Conservation (phyloP, 164 flowering plant species). For the Amborella trichopoda region DNA sequence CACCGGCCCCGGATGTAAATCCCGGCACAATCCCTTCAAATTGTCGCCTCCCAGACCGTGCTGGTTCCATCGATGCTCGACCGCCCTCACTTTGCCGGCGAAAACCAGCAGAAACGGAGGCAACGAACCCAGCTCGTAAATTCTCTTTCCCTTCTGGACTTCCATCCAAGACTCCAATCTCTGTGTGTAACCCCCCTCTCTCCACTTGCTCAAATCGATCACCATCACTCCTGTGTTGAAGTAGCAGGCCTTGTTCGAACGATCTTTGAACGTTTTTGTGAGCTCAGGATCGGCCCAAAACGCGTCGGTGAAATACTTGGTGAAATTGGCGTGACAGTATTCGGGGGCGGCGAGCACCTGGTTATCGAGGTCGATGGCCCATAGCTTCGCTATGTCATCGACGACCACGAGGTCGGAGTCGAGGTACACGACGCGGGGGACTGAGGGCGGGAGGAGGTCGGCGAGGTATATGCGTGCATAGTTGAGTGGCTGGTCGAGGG, state of each 20-base stretch:
- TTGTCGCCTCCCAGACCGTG: constrained; percentile 16
- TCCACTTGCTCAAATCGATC: constrained; percentile 26
- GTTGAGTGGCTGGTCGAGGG: constrained; percentile 51
- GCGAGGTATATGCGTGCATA: constrained; percentile 49
- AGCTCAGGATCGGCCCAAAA: constrained; percentile 32
- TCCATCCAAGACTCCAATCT: constrained; percentile 35
- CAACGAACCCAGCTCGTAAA: constrained; percentile 32
- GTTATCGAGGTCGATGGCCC: constrained; percentile 27
- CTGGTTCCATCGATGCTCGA: constrained; percentile 16
- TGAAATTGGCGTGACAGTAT: constrained; percentile 55
- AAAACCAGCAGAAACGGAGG: constrained; percentile 15
- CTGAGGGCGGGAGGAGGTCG: constrained; percentile 29
- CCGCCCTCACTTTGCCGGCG: constrained; percentile 12
- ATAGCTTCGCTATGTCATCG: constrained; percentile 43
- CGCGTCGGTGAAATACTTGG: constrained; percentile 31
- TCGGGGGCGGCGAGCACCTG: constrained; percentile 48
- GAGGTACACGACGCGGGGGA: constrained; percentile 35
- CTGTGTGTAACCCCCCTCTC: constrained; percentile 20
- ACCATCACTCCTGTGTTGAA: constrained; percentile 48
- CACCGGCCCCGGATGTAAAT: constrained; percentile 13
- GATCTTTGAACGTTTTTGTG: constrained; percentile 15
- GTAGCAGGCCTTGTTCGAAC: constrained; percentile 10
- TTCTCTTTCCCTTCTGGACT: constrained; percentile 53
- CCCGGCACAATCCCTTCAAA: constrained; percentile 9
- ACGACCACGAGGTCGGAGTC: constrained; percentile 49